phyloP scores from a whole-genome alignment of 106 monocot species.

The Apostasia ramifera region DNA sequence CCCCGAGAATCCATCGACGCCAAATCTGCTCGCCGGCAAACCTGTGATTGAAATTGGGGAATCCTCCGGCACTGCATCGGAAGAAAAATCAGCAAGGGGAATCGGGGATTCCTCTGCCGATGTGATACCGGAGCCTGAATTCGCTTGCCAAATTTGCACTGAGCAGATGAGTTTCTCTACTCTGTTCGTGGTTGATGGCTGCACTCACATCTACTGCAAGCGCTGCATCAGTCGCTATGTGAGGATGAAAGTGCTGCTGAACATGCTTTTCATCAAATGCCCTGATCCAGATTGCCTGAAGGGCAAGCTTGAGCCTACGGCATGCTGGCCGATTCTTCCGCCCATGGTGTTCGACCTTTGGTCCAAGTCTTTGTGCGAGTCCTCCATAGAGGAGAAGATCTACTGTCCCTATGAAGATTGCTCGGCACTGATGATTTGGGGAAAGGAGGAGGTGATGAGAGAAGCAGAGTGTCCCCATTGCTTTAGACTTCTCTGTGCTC shows the following conservation, averaged over 20 bases:
- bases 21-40: neutral
- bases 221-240: slow-evolving; percentile 44
- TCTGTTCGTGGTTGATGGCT: slow-evolving; percentile 16
- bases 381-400: slow-evolving; percentile 22
- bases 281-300: slow-evolving; percentile 50
- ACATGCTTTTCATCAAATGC: slow-evolving; percentile 36
- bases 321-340: slow-evolving; percentile 34
- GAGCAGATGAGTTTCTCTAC: slow-evolving; percentile 8
- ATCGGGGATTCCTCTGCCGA: neutral
- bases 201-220: slow-evolving; percentile 48
- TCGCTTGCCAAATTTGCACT: slow-evolving; percentile 54
- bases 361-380: slow-evolving; percentile 40
- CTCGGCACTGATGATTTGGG: slow-evolving; percentile 47
- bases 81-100: neutral
- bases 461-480: slow-evolving; percentile 64
- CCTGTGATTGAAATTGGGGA: neutral
- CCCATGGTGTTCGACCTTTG: slow-evolving; percentile 38
- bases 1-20: neutral
- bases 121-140: neutral
- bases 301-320: slow-evolving; percentile 33
- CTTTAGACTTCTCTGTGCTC: slow-evolving; percentile 52
- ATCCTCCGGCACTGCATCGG: neutral
- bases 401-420: slow-evolving; percentile 78
- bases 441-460: slow-evolving; percentile 16
- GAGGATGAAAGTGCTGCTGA: slow-evolving; percentile 39